Base-by-base conservation (phyloP, 164 flowering plant species). In the Aristolochia californica region DNA sequence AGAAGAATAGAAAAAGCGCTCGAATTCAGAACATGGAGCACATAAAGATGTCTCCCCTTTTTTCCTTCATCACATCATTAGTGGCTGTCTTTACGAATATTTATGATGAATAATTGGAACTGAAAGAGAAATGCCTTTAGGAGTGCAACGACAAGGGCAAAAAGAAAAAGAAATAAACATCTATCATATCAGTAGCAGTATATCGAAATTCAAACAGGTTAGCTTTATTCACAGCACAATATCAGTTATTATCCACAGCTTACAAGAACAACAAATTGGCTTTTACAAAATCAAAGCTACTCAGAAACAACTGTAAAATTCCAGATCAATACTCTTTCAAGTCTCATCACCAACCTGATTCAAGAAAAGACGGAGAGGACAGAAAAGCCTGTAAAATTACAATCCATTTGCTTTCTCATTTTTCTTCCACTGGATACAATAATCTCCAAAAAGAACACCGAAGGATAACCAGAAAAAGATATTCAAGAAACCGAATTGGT, bases 261-360 rank as follows among this genome's bases (percentile, higher is more conserved):
- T 58, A 58, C 61, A 58, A 25, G 54, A 47, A 47, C 43, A 47
- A 58, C 43, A 48, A 47, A 47, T 58, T 48, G 17, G 13, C 53
- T 58, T n/a, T 47, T 58, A 58, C 61, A 58, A 28, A 47, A 17
- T 38, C 45, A 60, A 50, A 51, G 38, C 51, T 58, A 45, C 38
- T n/a, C 25, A 23, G 43, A 30, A 60, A 22, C 56, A 60, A 14
- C 47, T 1, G 38, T 14, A 23, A 60, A 38, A 17, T 34, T 50
- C 48, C 63, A 21, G 25, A 51, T 5, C 55, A 34, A 51, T 13
- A 22, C 16, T 20, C 55, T 34, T 28, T 28, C 34, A 2, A 8
- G 7, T 34, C 40, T 34, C 40, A 34, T 7, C 40, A 34, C 10
- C 40, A 34, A 2, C 40, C 40, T 12, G 40, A 34, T 5, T 51